Evolutionary conservation across 2,329 filamentous ascomycete species (phyloP).

Genomic region (Sporothrix luriei): DNA sequence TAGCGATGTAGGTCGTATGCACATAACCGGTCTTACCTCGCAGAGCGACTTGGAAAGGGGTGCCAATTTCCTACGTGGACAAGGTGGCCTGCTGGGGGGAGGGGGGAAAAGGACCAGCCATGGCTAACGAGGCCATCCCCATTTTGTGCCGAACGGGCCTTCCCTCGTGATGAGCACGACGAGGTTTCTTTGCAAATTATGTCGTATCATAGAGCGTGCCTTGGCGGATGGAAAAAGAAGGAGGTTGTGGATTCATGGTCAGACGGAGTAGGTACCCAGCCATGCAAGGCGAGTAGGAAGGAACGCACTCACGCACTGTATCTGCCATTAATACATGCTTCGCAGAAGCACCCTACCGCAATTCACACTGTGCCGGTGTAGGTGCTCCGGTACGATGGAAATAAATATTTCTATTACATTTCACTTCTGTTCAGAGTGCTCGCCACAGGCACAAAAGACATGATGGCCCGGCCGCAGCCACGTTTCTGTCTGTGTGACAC

Average conservation of each 20-base stretch:
- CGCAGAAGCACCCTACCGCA: no score
- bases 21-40: conserved; percentile 13
- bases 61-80: conserved; percentile 24
- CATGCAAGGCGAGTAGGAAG: no score
- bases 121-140: conserved; percentile 2
- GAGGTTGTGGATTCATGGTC: not conserved
- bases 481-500: conserved; percentile 20
- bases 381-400: no score
- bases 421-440: no score
- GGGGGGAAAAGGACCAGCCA: not conserved
- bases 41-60: not conserved
- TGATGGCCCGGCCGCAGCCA: conserved; percentile 19
- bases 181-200: conserved; percentile 2
- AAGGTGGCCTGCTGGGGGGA: not conserved
- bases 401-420: no score
- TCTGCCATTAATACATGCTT: no score
- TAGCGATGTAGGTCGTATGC: not conserved
- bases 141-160: conserved; percentile 21
- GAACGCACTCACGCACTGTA: no score
- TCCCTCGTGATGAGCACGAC: conserved; percentile 12
- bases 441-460: not conserved
- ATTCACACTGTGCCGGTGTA: no score
- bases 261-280: not conserved
- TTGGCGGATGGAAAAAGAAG: not conserved
- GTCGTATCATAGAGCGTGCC: not conserved